phyloP scores from a whole-genome alignment of 1,139 yeast genomes.

The Suhomyces bribrorum region DNA sequence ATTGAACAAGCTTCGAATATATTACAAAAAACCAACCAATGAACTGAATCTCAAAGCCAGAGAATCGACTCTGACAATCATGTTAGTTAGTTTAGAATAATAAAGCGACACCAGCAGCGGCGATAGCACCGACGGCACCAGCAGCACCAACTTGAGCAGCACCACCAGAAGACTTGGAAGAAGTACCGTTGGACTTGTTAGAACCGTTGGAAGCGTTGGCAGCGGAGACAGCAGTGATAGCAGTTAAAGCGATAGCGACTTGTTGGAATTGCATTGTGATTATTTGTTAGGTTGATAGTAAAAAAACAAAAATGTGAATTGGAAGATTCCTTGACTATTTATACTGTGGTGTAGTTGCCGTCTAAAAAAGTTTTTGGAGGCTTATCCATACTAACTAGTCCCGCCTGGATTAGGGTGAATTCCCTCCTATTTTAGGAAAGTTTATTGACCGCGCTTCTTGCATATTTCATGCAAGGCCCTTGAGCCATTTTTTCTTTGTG shows the following conservation, averaged over 20 bases:
- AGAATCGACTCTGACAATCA: constrained; percentile 5
- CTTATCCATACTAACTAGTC: constrained; percentile 7
- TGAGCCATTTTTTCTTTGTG: background rate
- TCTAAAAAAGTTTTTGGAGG: constrained; percentile 6
- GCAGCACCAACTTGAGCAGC: constrained; percentile 20
- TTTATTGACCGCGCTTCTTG: constrained; percentile 12
- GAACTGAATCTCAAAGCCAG: constrained; percentile 10
- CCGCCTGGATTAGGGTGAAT: constrained; percentile 14
- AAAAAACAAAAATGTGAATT: constrained; percentile 2
- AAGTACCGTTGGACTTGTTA: constrained; percentile 22
- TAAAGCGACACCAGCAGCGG: constrained; percentile 23
- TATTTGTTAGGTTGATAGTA: constrained; percentile 5
- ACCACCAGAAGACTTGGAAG: no score
- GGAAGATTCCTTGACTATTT: constrained; percentile 11
- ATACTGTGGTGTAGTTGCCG: constrained; percentile 11
- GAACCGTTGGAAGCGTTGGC: constrained; percentile 38
- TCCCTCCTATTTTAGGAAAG: constrained; percentile 14
- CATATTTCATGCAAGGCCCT: constrained; percentile 8
- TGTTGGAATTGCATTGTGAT: constrained; percentile 46
- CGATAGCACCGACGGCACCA: constrained; percentile 19
- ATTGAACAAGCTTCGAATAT: constrained; percentile 11
- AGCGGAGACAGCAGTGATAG: constrained; percentile 45
- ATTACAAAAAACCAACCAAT: constrained; percentile 15
- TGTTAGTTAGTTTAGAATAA: constrained; percentile 16
- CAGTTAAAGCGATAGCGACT: constrained; percentile 45